A percentile compares a stretch with the other conserved stretches of the same genome.
Evolutionary conservation across 2,329 filamentous ascomycete genomes (phyloP).

Genomic region (Neonectria ditissima): DNA sequence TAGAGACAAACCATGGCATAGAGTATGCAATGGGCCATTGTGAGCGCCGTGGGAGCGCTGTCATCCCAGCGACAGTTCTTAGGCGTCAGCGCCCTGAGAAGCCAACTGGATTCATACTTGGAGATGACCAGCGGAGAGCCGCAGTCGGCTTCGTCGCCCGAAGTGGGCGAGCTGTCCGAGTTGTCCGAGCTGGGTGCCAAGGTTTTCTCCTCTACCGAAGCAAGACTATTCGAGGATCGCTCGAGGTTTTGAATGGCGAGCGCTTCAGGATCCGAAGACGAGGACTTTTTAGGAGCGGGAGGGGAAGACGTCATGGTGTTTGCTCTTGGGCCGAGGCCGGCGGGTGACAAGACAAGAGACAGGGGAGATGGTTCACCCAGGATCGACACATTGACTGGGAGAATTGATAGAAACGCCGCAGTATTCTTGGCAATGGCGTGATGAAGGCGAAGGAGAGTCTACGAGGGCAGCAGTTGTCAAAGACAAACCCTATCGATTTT

Average conservation of each 20-base stretch:
- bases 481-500: background rate
- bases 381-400: background rate
- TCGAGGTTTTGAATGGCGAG: background rate
- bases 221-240: conserved; percentile 3
- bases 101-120: conserved; percentile 40
- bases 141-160: conserved; percentile 30
- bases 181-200: conserved; percentile 4
- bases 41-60: conserved; percentile 74
- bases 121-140: conserved; percentile 13
- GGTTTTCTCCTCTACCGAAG: conserved; percentile 13
- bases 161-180: conserved; percentile 17
- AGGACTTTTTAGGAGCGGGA: conserved; percentile 2
- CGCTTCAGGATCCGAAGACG: background rate
- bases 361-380: background rate
- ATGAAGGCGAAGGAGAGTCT: background rate
- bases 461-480: background rate
- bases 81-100: conserved; percentile 60
- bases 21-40: conserved; percentile 74
- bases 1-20: conserved; percentile 69
- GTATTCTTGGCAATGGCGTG: background rate
- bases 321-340: background rate
- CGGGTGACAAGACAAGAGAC: background rate
- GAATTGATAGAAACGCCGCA: background rate
- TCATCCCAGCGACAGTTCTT: conserved; percentile 76
- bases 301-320: conserved; percentile 9